Base-by-base conservation (phyloP, 768 basidiomycete species). In the Collybia sp. region DNA sequence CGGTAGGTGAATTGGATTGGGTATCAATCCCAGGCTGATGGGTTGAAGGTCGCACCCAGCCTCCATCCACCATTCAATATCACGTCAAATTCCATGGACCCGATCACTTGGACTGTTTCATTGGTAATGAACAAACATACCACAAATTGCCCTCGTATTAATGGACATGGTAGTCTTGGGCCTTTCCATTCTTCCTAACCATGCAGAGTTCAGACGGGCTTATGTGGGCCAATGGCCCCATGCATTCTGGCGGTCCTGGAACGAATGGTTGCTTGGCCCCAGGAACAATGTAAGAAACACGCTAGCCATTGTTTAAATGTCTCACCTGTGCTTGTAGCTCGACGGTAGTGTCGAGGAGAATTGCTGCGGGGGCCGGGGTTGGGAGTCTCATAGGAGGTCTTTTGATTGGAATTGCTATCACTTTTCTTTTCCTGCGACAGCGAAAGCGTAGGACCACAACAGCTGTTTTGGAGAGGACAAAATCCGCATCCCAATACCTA, bases 11-110 rank as follows among this genome's bases (percentile, higher is more conserved):
- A 13, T 36, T 32, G 2, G 30, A 13, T 12, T 17, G 11, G 13
- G 30, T 31, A 34, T 13, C 15, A 13, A 20, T 40, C 12, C 41
- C 25, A 25, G 25, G 8, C 25, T 25, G 25, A 25, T 25, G 8
- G 25, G 8, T 25, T 25, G 25, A 4, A 79, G 77, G 62, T 79
- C 6, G 70, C 74, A 1, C 77, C 78, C 6, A 65, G 75, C 1
- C 58, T 71, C 6, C 76, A 77, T 55, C 75, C 79, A 0, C 76
- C 77, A 5, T 69, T 65, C 45, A 78, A 77, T 53, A 67, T 79
- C 48, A 76, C 75, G 2, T 68, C 67, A n/a, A 53, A 66, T 17
- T 59, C 60, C 2, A 62, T 58, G 60, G 56, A 54, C 45, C 49
- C 65, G 1, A 70, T 73, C 39, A 47, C 48, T 18, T 73, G 71